Evolutionary conservation across 148 eudicot genomes (phyloP).

Genomic region (Chenopodium quinoa): DNA sequence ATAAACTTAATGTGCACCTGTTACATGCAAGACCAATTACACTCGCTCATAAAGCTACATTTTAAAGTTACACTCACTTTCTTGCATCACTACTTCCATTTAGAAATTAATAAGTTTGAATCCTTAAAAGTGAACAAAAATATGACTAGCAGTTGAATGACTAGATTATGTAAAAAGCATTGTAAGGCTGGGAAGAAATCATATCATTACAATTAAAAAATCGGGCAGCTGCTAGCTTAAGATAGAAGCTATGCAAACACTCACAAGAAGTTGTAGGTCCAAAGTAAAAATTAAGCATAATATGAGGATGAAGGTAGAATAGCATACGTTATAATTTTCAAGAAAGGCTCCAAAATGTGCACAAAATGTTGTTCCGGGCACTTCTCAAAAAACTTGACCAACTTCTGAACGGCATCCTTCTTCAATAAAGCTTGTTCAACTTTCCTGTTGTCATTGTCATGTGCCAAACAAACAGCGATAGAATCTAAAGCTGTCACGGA

Average conservation of each 20-base stretch:
- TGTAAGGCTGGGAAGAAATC: background rate
- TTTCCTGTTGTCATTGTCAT: constrained; percentile 88
- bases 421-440: constrained; percentile 95
- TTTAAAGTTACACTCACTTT: background rate
- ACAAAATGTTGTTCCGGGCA: constrained; percentile 91
- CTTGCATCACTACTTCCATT: background rate
- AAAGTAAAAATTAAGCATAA: background rate
- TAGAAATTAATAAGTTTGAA: background rate
- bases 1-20: background rate
- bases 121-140: background rate
- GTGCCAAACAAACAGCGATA: constrained; percentile 93
- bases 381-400: constrained; percentile 84
- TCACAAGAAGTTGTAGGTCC: background rate
- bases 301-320: background rate
- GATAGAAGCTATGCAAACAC: background rate
- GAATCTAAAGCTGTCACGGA: constrained; percentile 97
- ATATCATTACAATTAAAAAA: background rate
- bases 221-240: background rate
- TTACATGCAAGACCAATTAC: background rate
- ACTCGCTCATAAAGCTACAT: background rate
- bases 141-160: background rate
- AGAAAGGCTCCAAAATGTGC: constrained; percentile 94
- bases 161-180: background rate
- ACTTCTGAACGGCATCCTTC: constrained; percentile 93
- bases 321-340: constrained; percentile 93